phyloP scores from a whole-genome alignment of 148 eudicot genomes.

The Camellia granthamiana region DNA sequence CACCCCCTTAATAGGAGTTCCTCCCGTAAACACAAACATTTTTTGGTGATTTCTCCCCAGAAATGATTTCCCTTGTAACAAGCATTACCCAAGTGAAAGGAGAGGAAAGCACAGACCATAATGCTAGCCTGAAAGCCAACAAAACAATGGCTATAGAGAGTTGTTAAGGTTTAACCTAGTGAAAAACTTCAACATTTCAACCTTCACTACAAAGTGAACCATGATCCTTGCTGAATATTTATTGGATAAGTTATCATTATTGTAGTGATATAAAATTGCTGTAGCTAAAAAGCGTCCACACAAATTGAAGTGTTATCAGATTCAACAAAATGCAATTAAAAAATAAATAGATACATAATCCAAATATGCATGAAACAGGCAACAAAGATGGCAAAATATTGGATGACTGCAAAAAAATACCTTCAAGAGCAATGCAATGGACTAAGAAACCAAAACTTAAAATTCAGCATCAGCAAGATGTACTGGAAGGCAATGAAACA shows the following conservation, averaged over 20 bases:
- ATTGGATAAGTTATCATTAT: no score
- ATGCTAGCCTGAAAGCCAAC: not conserved
- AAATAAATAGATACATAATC: not conserved
- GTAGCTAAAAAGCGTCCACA: not conserved
- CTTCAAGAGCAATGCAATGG: not conserved
- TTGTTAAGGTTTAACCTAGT: not conserved
- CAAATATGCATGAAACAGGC: not conserved
- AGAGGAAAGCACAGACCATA: not conserved
- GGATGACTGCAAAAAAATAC: slow-evolving; percentile 3
- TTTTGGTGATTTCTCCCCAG: not conserved
- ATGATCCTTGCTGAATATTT: not conserved
- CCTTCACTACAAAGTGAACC: not conserved
- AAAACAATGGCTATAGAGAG: not conserved
- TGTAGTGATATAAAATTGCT: no score
- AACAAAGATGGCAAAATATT: not conserved
- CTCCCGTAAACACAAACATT: no score
- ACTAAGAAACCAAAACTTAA: not conserved
- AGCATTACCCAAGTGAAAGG: not conserved
- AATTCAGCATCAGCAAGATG: not conserved
- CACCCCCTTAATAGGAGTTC: no score
- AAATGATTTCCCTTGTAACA: not conserved
- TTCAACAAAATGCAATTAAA: not conserved
- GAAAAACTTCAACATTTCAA: not conserved
- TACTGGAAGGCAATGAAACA: slow-evolving; percentile 1
- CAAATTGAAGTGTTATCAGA: not conserved